Evolutionary conservation across 2,329 filamentous ascomycete species (phyloP).

Genomic region (Neophaeococcomyces aloes): DNA sequence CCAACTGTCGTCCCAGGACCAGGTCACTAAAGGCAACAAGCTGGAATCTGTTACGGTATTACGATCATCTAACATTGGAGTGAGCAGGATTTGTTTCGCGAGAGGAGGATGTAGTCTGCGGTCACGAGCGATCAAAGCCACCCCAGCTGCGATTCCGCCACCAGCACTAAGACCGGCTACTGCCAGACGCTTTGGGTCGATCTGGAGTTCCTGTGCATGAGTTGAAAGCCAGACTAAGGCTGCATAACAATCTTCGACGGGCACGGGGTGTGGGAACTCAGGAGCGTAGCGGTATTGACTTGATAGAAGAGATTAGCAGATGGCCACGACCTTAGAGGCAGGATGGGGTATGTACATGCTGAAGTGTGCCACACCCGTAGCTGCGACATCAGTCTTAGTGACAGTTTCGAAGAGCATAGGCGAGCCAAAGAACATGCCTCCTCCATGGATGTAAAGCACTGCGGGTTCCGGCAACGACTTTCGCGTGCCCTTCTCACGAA

Average conservation of each 20-base stretch:
- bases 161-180: slow-evolving; percentile 37
- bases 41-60: slow-evolving; percentile 24
- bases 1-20: slow-evolving; percentile 30
- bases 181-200: slow-evolving; percentile 33
- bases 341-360: no score
- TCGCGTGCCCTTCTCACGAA: no score
- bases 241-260: slow-evolving; percentile 23
- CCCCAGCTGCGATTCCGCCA: slow-evolving; percentile 32
- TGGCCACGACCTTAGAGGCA: no score
- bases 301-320: no score
- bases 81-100: slow-evolving; percentile 35
- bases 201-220: slow-evolving; percentile 31
- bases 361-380: no score
- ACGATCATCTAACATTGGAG: slow-evolving; percentile 41
- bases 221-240: slow-evolving; percentile 29
- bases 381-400: no score
- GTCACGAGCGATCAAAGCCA: slow-evolving; percentile 32
- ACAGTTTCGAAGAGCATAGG: no score
- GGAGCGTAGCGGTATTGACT: slow-evolving; percentile 24
- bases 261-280: slow-evolving; percentile 20
- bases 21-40: slow-evolving; percentile 28
- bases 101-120: slow-evolving; percentile 23
- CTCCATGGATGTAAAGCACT: no score
- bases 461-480: no score
- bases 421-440: no score